Evolutionary conservation across 2,329 filamentous ascomycete genomes (phyloP).

Genomic region (Talaromyces sp.): DNA sequence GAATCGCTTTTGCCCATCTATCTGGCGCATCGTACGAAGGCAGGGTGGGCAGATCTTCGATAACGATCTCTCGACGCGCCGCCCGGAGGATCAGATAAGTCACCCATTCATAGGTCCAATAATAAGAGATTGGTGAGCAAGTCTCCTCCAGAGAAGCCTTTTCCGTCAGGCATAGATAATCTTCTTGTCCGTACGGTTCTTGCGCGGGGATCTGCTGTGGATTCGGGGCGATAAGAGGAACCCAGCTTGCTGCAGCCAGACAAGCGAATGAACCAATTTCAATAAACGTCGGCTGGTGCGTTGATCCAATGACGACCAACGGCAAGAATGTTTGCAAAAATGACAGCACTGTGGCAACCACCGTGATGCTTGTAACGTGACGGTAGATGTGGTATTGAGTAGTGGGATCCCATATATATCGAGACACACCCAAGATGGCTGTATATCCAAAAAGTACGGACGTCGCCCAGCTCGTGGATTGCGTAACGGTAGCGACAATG

Average conservation of each 20-base stretch:
- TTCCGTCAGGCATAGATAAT: not conserved
- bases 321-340: conserved; percentile 20
- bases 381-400: conserved; percentile 16
- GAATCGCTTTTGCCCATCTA: conserved; percentile 23
- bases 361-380: conserved; percentile 22
- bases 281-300: conserved; percentile 14
- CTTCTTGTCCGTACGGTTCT: conserved; percentile 17
- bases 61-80: conserved; percentile 22
- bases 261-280: conserved; percentile 17
- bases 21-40: conserved; percentile 27
- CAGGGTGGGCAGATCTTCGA: conserved; percentile 29
- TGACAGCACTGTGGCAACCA: conserved; percentile 17
- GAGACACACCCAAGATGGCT: conserved; percentile 17
- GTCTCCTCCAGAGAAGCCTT: conserved; percentile 26
- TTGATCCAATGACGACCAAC: conserved; percentile 20
- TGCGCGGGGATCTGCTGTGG: conserved; percentile 14
- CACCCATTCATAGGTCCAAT: conserved; percentile 31
- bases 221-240: conserved; percentile 17
- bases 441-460: conserved; percentile 21
- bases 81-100: conserved; percentile 27
- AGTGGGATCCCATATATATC: conserved; percentile 15
- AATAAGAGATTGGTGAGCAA: conserved; percentile 28
- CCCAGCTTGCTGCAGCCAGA: conserved; percentile 15
- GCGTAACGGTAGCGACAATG: not conserved
- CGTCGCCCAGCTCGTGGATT: conserved; percentile 11